Evolutionary conservation across 148 eudicot genomes (phyloP), one percentile per base, ranked within the genome.

Genomic region (Silene uniflora): DNA sequence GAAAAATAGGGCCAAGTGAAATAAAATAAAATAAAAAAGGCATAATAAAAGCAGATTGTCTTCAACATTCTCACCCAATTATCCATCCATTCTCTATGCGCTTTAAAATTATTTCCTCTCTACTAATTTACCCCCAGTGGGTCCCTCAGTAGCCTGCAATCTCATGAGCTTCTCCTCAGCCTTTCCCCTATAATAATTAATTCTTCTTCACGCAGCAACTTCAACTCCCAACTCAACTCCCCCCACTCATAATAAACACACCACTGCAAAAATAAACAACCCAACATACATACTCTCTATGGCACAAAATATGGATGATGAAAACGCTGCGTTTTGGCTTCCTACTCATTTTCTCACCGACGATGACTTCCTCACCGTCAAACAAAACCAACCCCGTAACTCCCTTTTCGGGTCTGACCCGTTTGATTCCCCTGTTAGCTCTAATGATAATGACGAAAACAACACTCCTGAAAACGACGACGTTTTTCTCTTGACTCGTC

Each of bases 311-410:
- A 54, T 82, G 67, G 74, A 68, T 2, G 66, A 42, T 24, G 75
- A 76, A 69, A 77, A 81, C 75, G 85, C 87, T 7, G 78, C 80
- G 69, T 90, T 90, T 63, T 90, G 90, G 88, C 88, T 92, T 7
- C 97, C 93, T 0, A 72, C 92, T 5, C 88, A 86, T 71, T 90
- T 92, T 47, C 88, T 90, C 65, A 79, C 87, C 39, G 91, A 84
- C 77, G 90, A 85, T 11, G 87, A 89, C 71, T 62, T 85, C 19
- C 78, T 78, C 54, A 59, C 12, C 54, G 63, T 12, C 56, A 52
- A 76, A 74, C 19, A 67, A 74, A 47, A 39, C n/a, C 71, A 49
- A 23, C 32, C 24, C 61, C 65, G 16, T 85, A 42, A 21, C 3
- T 62, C 25, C 42, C 27, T 55, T 55, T 66, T 69, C 58, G 76